Base-by-base conservation (phyloP, 1,139 yeast species). In the Suhomyces kunorum region DNA sequence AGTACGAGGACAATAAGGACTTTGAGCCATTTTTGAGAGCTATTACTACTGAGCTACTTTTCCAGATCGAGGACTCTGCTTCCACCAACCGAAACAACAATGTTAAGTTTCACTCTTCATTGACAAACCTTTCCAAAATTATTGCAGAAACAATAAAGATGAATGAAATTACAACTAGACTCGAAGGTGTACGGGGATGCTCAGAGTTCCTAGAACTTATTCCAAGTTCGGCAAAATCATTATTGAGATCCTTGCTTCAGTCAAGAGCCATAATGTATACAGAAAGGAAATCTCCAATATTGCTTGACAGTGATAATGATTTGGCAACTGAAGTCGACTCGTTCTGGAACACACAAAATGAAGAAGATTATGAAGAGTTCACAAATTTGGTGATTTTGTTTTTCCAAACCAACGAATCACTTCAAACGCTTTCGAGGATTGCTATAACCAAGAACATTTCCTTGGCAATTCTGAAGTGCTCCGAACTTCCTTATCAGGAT, bases 111-210 rank as follows among this genome's bases (percentile, higher is more conserved):
- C 19, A 28, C 16, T 15, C 26, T 4, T 32, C 36, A 8, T 14
- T 32, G 14, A 16, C 28, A 8, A 28, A 29, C 3, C 15, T 37
- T 2, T 34, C 40, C 6, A 33, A 55, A 23, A 36, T 74, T 40
- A 60, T 81, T 51, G 81, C 81, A 45, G 75, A 80, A 47, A 78
- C 85, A 0, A 69, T 82, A 22, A 70, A 76, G 34, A 73, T 80
- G 74, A 58, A 68, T 36, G 88, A 82, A 53, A 73, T 80, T 19
- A 54, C 80, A 0, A 64, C 78, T 1, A 68, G 88, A 48, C 51
- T 73, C 6, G 63, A 63, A 19, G 76, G 76, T 1, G 51, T 48
- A 7, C 51, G 58, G 12, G 58, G 72, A 5, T 64, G 66, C 36
- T 49, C 56, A 2, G 53, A 58, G 5, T 71, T 75, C 40, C 49